Evolutionary conservation across 495 filamentous ascomycete genomes (phyloP).

Genomic region (Thozetella sp.): DNA sequence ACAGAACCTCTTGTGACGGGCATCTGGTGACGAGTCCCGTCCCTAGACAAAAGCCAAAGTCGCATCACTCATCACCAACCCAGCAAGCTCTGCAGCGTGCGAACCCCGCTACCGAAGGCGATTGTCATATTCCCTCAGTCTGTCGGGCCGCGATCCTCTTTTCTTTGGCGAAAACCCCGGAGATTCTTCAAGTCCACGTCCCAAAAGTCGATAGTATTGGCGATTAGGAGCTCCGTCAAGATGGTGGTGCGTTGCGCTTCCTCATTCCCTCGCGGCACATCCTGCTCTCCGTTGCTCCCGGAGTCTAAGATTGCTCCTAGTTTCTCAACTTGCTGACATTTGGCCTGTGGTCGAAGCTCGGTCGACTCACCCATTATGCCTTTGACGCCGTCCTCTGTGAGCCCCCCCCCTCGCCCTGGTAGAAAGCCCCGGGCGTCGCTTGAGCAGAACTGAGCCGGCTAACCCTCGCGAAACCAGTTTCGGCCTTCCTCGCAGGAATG

Average conservation of each 20-base stretch:
- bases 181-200: neutral
- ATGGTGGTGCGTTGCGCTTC: slow-evolving; percentile 48
- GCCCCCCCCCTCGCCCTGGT: slow-evolving; percentile 23
- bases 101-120: neutral
- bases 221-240: slow-evolving; percentile 16
- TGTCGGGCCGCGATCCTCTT: no score
- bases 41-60: no score
- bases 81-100: neutral
- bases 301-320: slow-evolving; percentile 41
- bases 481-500: slow-evolving; percentile 93
- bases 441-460: slow-evolving; percentile 13
- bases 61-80: neutral
- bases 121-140: no score
- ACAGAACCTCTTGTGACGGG: no score
- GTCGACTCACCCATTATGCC: slow-evolving; percentile 89
- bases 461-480: slow-evolving; percentile 60
- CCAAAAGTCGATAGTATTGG: neutral
- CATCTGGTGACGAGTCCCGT: no score
- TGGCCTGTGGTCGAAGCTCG: slow-evolving; percentile 74
- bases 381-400: slow-evolving; percentile 93
- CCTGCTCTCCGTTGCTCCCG: slow-evolving; percentile 11
- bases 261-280: slow-evolving; percentile 7
- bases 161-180: neutral
- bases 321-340: slow-evolving; percentile 64
- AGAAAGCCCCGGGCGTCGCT: neutral